phyloP scores from a whole-genome alignment of 805 yeast genomes.

The Cyberlindnera misumaiensis region DNA sequence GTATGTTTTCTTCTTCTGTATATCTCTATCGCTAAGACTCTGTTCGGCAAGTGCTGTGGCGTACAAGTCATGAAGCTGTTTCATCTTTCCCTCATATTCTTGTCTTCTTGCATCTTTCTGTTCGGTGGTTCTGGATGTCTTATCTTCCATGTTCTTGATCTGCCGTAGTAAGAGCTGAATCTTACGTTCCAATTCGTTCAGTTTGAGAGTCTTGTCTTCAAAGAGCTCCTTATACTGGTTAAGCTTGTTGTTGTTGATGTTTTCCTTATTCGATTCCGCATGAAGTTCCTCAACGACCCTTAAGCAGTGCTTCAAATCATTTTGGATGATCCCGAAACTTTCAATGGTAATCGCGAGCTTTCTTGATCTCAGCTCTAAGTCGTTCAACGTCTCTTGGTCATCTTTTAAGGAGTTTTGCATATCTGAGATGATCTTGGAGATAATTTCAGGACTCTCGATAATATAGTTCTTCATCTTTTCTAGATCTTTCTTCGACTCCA shows the following conservation, averaged over 20 bases:
- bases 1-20: slow-evolving; percentile 28
- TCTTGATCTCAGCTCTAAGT: slow-evolving; percentile 40
- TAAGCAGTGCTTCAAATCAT: slow-evolving; percentile 16
- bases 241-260: slow-evolving; percentile 9
- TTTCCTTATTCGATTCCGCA: slow-evolving; percentile 14
- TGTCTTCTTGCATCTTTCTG: slow-evolving; percentile 31
- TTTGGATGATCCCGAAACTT: slow-evolving; percentile 37
- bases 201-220: slow-evolving; percentile 16
- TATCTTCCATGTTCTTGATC: slow-evolving; percentile 34
- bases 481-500: slow-evolving; percentile 50
- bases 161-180: slow-evolving; percentile 34
- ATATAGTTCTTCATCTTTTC: slow-evolving; percentile 56
- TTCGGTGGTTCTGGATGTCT: slow-evolving; percentile 28
- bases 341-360: slow-evolving; percentile 50
- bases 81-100: slow-evolving; percentile 29
- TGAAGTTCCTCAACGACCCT: slow-evolving; percentile 19
- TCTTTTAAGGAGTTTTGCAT: slow-evolving; percentile 37
- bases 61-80: slow-evolving; percentile 30
- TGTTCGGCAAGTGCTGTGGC: slow-evolving; percentile 32
- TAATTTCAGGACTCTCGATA: slow-evolving; percentile 50
- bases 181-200: slow-evolving; percentile 29
- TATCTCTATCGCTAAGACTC: slow-evolving; percentile 30
- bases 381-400: slow-evolving; percentile 32
- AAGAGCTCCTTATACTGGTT: slow-evolving; percentile 12
- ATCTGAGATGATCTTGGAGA: slow-evolving; percentile 46